Evolutionary conservation across 2,329 filamentous ascomycete genomes (phyloP), one percentile per base, ranked within the genome.

Genomic region (Leptographium procerum): DNA sequence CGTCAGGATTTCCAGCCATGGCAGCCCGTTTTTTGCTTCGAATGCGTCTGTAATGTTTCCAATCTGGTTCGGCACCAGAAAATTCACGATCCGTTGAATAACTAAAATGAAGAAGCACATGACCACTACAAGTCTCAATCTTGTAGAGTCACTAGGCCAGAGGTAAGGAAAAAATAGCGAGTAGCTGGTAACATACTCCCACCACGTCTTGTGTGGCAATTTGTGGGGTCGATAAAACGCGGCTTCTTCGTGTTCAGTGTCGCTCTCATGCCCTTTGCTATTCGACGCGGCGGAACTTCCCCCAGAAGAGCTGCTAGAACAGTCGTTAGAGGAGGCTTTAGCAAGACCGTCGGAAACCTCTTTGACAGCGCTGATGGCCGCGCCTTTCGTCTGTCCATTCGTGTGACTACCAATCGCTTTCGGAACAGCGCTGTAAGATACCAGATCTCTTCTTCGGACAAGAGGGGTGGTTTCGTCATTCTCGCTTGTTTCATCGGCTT

Each of bases 141-240:
- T 80, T 6, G 68, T 50, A 43, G 89, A 85, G 67, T 92, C 92
- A 66, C 85, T 87, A 0, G 94, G 94, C 94, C 94, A 99, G 60
- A 97, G 82, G 69, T 97, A 99, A 0, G 91, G 92, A 69, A 97
- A 95, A 73, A 99, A 96, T 56, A 96, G 78, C 14, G 87, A 88
- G 71, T 97, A 99, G 52, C 92, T 91, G 63, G 87, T 85, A 61
- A 96, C 76, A 70, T 99, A 99, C 69, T 97, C 91, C 84, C 88
- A 95, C 94, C 94, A 99, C 56, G 86, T 94, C 64, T 88, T 90
- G 65, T 88, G 88, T 3, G 90, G 91, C 10, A 90, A 82, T 63
- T 89, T 92, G 43, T 87, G 87, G 2, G 91, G 91, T 65, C 92
- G 87, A 70, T 95, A 95, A 77, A 95, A 97, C 7, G 88, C 89